phyloP scores from a whole-genome alignment of 2,329 filamentous ascomycete genomes.

The Fusarium neocosmosporiellum region DNA sequence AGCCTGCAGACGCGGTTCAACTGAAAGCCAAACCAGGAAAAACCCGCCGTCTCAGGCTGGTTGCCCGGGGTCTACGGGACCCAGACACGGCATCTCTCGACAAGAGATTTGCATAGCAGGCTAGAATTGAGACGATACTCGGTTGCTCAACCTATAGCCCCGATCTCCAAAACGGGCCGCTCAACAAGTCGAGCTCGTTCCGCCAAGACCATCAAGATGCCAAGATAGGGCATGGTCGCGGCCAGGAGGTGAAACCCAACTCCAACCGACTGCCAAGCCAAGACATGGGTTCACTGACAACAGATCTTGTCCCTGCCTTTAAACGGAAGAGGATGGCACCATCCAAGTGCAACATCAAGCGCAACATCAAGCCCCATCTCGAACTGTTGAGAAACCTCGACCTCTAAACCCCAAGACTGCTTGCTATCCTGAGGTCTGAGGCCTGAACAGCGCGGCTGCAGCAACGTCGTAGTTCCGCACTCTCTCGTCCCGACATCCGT shows the following conservation, averaged over 20 bases:
- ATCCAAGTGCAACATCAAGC: not conserved
- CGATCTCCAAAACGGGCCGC: not conserved
- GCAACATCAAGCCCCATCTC: not conserved
- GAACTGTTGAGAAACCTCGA: not conserved
- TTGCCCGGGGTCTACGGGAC: not conserved
- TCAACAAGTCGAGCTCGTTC: not conserved
- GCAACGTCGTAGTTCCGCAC: not conserved
- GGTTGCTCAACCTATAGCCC: constrained; percentile 7
- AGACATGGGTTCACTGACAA: constrained; percentile 14
- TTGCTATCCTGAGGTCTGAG: not conserved
- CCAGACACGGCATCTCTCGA: not conserved
- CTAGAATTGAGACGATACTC: constrained; percentile 19
- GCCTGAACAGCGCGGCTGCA: not conserved
- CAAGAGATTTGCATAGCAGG: not conserved
- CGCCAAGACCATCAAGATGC: constrained; percentile 2
- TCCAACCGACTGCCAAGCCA: not conserved
- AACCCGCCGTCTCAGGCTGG: constrained; percentile 6
- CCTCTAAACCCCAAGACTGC: not conserved
- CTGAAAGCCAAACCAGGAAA: constrained; percentile 4
- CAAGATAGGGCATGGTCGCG: not conserved
- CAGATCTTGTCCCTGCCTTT: not conserved
- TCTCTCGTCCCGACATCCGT: not conserved
- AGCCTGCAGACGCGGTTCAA: constrained; percentile 8
- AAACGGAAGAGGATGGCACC: not conserved
- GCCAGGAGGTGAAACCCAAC: constrained; percentile 24